phyloP scores from a whole-genome alignment of 2,329 filamentous ascomycete genomes.

The Talaromyces sp. region DNA sequence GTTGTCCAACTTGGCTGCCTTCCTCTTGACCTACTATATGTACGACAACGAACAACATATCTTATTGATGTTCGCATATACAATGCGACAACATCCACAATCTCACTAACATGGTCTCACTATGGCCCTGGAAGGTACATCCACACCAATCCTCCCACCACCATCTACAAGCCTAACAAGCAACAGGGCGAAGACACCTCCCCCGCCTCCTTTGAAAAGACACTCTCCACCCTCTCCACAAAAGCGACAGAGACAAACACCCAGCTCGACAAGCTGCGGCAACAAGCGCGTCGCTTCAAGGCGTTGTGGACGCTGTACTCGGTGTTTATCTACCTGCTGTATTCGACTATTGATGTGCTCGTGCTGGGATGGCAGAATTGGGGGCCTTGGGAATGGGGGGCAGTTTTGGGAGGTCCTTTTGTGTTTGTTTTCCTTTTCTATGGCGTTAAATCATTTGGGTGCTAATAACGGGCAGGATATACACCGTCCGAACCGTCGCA shows the following conservation, averaged over 20 bases:
- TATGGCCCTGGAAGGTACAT: slow-evolving; percentile 81
- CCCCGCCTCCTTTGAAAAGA: slow-evolving; percentile 89
- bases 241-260: slow-evolving; percentile 77
- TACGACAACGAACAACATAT: neutral
- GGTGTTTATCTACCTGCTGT: slow-evolving; percentile 84
- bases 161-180: neutral
- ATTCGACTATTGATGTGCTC: slow-evolving; percentile 74
- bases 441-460: neutral
- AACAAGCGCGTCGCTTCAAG: slow-evolving; percentile 72
- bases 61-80: neutral
- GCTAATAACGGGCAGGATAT: slow-evolving; percentile 59
- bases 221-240: slow-evolving; percentile 73
- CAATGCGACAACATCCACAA: neutral
- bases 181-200: slow-evolving; percentile 72
- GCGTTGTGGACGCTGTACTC: slow-evolving; percentile 89
- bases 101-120: slow-evolving; percentile 64
- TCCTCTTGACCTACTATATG: neutral
- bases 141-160: neutral
- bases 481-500: slow-evolving; percentile 65
- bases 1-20: neutral
- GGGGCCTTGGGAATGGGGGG: slow-evolving; percentile 73
- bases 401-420: slow-evolving; percentile 73
- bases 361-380: slow-evolving; percentile 83
- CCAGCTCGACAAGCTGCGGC: slow-evolving; percentile 70
- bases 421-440: slow-evolving; percentile 54